These are phyloP conservation scores for Puccinia hordei DNA, from an alignment of 1,284 basidiomycete species.

Conservation along the genomic window DNA sequence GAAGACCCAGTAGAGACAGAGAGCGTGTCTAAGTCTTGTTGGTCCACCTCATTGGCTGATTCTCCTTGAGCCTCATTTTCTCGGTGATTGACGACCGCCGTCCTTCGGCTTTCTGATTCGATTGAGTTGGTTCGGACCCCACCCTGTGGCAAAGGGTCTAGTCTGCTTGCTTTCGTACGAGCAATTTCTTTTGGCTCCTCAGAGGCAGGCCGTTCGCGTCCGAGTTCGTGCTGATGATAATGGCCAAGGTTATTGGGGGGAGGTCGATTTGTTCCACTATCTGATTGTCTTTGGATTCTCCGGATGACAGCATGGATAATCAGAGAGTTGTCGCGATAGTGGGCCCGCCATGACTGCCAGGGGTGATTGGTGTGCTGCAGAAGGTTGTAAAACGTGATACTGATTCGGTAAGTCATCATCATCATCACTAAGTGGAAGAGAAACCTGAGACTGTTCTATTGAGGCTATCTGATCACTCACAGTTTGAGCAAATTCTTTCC, in stretches of 20 bases:
- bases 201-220: neutral
- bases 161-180: neutral
- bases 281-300: neutral
- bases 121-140: neutral
- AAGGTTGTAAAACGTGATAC: neutral
- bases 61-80: neutral
- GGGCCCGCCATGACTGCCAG: slow-evolving; percentile 41
- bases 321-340: slow-evolving; percentile 16
- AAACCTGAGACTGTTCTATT: neutral
- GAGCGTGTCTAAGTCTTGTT: neutral
- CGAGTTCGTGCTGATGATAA: no score
- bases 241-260: slow-evolving; percentile 1
- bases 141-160: neutral
- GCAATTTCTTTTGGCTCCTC: neutral
- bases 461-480: neutral
- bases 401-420: neutral
- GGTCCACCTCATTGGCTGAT: neutral
- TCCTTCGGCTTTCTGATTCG: neutral
- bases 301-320: slow-evolving; percentile 12
- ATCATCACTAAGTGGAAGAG: neutral
- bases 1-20: slow-evolving; percentile 21
- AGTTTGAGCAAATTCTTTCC: slow-evolving; percentile 16
- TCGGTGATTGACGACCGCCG: neutral
- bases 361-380: slow-evolving; percentile 23
- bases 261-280: neutral